These are phyloP conservation scores for Cladosporium sp. DNA, from an alignment of 2,329 filamentous ascomycete species.

Conservation along the genomic window DNA sequence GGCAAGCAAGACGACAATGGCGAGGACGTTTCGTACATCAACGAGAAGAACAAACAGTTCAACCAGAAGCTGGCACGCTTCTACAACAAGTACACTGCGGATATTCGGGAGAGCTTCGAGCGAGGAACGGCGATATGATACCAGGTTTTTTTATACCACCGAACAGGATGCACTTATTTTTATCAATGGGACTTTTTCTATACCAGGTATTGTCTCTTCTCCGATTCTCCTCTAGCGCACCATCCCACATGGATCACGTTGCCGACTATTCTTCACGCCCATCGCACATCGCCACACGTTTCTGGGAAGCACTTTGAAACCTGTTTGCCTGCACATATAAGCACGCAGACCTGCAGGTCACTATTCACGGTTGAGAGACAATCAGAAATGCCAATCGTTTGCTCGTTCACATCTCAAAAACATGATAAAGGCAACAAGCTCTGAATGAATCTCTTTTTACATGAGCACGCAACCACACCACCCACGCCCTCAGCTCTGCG, in stretches of 20 bases:
- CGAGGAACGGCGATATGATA: slow-evolving; percentile 87
- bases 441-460: not conserved
- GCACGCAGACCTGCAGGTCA: not conserved
- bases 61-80: slow-evolving; percentile 95
- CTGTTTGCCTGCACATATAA: not conserved
- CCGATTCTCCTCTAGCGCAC: not conserved
- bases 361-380: not conserved
- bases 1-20: slow-evolving; percentile 73
- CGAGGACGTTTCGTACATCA: slow-evolving; percentile 96
- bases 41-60: slow-evolving; percentile 99
- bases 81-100: slow-evolving; percentile 97
- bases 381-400: not conserved
- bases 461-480: not conserved
- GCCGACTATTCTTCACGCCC: no score
- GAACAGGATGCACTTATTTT: not conserved
- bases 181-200: not conserved
- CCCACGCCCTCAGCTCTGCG: not conserved
- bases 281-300: no score
- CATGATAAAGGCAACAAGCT: not conserved
- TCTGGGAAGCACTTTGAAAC: not conserved
- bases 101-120: slow-evolving; percentile 97
- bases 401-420: not conserved
- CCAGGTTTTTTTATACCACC: not conserved
- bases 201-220: not conserved
- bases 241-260: not conserved